Percentiles rank a stretch among this genome's conserved stretches.
Conservation (phyloP, 2,329 filamentous ascomycete genomes). For the Ophiostoma piceae region DNA sequence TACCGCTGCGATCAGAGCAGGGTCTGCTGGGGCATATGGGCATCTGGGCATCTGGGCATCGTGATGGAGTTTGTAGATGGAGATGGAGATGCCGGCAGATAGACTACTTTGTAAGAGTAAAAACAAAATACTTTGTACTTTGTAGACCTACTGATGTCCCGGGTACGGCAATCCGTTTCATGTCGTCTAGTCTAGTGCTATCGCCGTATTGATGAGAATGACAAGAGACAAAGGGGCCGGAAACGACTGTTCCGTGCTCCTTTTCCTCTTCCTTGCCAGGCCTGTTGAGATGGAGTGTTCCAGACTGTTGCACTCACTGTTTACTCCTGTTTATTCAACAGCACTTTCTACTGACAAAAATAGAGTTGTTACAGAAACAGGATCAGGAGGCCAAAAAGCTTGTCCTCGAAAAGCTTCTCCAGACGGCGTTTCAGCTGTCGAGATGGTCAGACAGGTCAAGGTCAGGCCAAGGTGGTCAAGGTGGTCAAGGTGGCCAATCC, state of each 20-base stretch:
- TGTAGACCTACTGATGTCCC: no score
- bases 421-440: neutral
- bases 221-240: neutral
- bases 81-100: neutral
- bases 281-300: slow-evolving; percentile 10
- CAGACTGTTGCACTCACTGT: slow-evolving; percentile 1
- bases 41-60: no score
- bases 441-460: neutral
- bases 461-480: neutral
- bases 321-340: neutral
- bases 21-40: neutral
- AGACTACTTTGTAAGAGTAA: no score
- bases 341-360: neutral
- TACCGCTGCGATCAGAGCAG: neutral
- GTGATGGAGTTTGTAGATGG: neutral
- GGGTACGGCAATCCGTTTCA: no score
- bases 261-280: neutral
- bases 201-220: no score
- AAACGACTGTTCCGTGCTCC: slow-evolving; percentile 4
- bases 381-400: slow-evolving; percentile 1
- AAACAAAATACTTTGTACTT: no score
- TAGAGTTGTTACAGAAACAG: slow-evolving; percentile 7
- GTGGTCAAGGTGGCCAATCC: neutral
- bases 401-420: slow-evolving; percentile 3
- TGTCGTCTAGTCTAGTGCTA: no score